These are phyloP conservation scores for Chlamydomonas applanata DNA, from an alignment of 139 green algal species.

Conservation along the genomic window DNA sequence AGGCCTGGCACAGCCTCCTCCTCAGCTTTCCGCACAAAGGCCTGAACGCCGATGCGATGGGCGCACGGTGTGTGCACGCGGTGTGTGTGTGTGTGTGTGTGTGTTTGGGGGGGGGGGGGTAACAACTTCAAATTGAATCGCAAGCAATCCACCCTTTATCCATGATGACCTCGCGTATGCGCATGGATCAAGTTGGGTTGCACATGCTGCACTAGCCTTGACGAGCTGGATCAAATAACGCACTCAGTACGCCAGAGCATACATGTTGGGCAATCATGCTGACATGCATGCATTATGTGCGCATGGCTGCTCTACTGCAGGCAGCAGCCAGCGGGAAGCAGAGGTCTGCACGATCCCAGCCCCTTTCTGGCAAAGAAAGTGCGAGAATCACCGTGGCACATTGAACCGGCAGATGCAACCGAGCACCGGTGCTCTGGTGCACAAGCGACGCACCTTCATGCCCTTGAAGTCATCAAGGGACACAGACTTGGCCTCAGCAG, in stretches of 20 bases:
- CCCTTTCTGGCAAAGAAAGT: not conserved
- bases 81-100: not conserved
- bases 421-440: not conserved
- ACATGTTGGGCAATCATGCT: not conserved
- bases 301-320: not conserved
- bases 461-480: slow-evolving; percentile 33
- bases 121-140: too few relatives aligned
- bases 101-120: too few relatives aligned
- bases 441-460: slow-evolving; percentile 20
- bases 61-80: too few relatives aligned
- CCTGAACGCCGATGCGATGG: not conserved
- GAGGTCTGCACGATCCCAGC: too few relatives aligned
- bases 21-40: slow-evolving; percentile 33
- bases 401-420: not conserved
- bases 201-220: too few relatives aligned
- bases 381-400: not conserved
- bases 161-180: too few relatives aligned
- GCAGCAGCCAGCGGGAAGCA: not conserved
- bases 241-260: too few relatives aligned
- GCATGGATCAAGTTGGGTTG: too few relatives aligned
- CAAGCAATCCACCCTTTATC: too few relatives aligned
- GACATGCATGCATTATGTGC: not conserved
- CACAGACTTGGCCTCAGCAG: slow-evolving; percentile 35
- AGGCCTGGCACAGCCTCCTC: slow-evolving; percentile 36
- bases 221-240: too few relatives aligned